Conservation (phyloP, 331 rosid genomes). For the Pyracantha coccinea region DNA sequence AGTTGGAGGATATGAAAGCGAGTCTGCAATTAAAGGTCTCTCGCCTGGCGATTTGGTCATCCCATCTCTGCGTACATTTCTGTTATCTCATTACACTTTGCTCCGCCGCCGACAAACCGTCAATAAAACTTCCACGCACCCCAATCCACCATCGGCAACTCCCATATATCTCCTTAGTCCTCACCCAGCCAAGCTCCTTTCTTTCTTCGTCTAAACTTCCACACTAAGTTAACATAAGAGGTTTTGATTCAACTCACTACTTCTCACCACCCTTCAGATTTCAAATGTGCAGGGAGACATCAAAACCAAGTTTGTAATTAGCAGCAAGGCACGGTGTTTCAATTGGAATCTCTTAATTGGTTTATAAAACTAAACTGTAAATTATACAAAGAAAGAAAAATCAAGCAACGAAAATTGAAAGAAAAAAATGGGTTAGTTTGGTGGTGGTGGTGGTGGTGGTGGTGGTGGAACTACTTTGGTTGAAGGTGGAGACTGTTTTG, state of each 20-base stretch:
- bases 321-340: neutral
- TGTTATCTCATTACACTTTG: neutral
- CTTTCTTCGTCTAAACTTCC: neutral
- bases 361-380: neutral
- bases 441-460: no score
- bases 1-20: no score
- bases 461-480: no score
- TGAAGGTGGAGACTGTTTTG: no score
- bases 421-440: neutral
- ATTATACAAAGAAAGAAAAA: neutral
- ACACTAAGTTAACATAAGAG: neutral
- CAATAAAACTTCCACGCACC: neutral
- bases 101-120: neutral
- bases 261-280: neutral
- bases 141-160: neutral
- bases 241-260: neutral
- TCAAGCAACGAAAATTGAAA: neutral
- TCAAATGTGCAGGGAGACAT: neutral
- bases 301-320: neutral
- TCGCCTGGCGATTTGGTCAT: conserved; percentile 76
- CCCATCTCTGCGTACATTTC: conserved; percentile 12
- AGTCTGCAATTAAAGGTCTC: conserved; percentile 37
- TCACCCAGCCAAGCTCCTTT: neutral
- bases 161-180: neutral
- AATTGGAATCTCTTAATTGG: neutral